Evolutionary conservation across 257 asterid genomes (phyloP).

Genomic region (Penstemon eatonii): DNA sequence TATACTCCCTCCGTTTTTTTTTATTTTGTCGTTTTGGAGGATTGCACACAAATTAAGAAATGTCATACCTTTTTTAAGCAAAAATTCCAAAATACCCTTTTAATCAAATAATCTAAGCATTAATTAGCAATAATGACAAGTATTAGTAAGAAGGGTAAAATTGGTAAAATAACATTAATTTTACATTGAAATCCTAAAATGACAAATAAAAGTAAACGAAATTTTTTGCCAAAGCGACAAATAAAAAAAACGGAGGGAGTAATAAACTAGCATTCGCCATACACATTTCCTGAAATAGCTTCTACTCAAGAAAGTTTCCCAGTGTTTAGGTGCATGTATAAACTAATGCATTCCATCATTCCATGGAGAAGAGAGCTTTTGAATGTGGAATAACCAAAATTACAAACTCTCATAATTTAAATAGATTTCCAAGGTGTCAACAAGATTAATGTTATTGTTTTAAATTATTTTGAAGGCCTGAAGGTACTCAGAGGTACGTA

Average conservation of each 20-base stretch:
- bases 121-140: too few relatives aligned
- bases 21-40: too few relatives aligned
- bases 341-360: constrained; percentile 14
- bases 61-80: too few relatives aligned
- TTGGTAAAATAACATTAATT: too few relatives aligned
- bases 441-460: not conserved
- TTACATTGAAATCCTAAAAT: too few relatives aligned
- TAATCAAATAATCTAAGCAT: too few relatives aligned
- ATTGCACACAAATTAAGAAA: too few relatives aligned
- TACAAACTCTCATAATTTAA: not conserved
- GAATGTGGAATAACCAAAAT: constrained; percentile 16
- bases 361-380: constrained; percentile 17
- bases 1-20: too few relatives aligned
- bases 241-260: too few relatives aligned
- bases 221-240: too few relatives aligned
- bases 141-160: too few relatives aligned
- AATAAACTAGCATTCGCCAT: constrained; percentile 25
- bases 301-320: constrained; percentile 18
- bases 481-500: not conserved
- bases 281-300: constrained; percentile 20
- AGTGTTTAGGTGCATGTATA: not conserved
- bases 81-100: too few relatives aligned
- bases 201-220: not conserved
- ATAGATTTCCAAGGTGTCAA: constrained; percentile 9
- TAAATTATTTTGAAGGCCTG: constrained; percentile 15